phyloP scores from a whole-genome alignment of 441 rosid species.

The Biscutella laevigata region DNA sequence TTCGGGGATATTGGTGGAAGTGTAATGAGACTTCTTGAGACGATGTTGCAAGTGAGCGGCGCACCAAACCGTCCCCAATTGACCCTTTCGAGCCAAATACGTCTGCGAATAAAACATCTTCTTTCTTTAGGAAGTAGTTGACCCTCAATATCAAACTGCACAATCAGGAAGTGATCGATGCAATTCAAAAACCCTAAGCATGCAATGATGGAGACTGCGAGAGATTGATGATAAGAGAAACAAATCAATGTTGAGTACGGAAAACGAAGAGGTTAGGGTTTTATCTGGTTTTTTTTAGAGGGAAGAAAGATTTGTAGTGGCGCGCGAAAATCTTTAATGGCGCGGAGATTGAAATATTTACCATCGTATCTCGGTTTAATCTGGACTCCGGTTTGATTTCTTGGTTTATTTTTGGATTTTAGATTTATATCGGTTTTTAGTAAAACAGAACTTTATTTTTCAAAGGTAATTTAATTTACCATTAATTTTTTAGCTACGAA shows the following conservation, averaged over 20 bases:
- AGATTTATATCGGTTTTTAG: too few relatives aligned
- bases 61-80: constrained; percentile 84
- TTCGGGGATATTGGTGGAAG: constrained; percentile 59
- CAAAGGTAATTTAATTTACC: too few relatives aligned
- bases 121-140: too few relatives aligned
- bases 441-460: too few relatives aligned
- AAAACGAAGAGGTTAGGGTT: background rate
- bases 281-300: background rate
- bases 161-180: too few relatives aligned
- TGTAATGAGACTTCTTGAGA: constrained; percentile 75
- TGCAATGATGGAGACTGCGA: background rate
- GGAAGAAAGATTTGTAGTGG: background rate
- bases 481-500: too few relatives aligned
- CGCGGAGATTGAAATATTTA: too few relatives aligned
- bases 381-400: too few relatives aligned
- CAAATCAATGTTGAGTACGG: background rate
- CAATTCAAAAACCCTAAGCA: background rate
- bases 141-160: too few relatives aligned
- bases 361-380: too few relatives aligned
- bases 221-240: background rate
- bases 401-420: too few relatives aligned
- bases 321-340: constrained; percentile 1
- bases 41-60: constrained; percentile 86
- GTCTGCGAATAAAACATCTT: constrained; percentile 76
- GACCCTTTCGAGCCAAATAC: constrained; percentile 65